Conservation (phyloP, 2,329 filamentous ascomycete species). For the Cercospora zeina region DNA sequence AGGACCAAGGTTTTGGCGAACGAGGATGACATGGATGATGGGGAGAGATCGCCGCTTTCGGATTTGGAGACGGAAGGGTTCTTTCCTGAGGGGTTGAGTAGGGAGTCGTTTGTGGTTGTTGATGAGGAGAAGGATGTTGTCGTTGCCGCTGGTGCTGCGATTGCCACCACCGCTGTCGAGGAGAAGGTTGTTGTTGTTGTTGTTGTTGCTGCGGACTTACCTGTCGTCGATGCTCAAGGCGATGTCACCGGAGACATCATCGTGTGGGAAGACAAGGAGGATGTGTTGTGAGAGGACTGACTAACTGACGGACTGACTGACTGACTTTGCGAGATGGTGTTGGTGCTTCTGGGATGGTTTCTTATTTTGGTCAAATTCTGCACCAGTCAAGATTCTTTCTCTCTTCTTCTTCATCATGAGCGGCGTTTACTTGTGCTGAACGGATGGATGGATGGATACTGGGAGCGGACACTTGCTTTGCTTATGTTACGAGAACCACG, state of each 20-base stretch:
- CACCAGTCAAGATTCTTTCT: not conserved
- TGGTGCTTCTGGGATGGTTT: not conserved
- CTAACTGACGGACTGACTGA: too few species aligned
- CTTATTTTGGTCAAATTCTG: not conserved
- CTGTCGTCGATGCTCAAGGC: not conserved
- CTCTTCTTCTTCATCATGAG: not conserved
- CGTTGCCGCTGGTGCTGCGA: not conserved
- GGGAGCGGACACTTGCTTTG: not conserved
- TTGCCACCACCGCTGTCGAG: too few species aligned
- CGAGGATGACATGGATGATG: slow-evolving; percentile 42
- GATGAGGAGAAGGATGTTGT: slow-evolving; percentile 21
- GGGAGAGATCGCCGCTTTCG: slow-evolving; percentile 38
- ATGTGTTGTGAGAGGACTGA: too few species aligned
- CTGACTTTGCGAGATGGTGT: not conserved
- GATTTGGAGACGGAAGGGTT: slow-evolving; percentile 42
- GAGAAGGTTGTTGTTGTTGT: slow-evolving; percentile 14
- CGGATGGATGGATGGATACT: not conserved
- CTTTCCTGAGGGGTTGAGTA: slow-evolving; percentile 39
- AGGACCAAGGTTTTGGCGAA: slow-evolving; percentile 35
- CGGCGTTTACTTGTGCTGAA: not conserved
- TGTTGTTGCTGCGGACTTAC: not conserved
- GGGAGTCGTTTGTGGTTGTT: slow-evolving; percentile 38
- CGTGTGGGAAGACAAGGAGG: slow-evolving; percentile 34
- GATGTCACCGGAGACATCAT: slow-evolving; percentile 33
- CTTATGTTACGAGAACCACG: not conserved